phyloP scores from a whole-genome alignment of 495 filamentous ascomycete species.

The Amorphotheca resinae region DNA sequence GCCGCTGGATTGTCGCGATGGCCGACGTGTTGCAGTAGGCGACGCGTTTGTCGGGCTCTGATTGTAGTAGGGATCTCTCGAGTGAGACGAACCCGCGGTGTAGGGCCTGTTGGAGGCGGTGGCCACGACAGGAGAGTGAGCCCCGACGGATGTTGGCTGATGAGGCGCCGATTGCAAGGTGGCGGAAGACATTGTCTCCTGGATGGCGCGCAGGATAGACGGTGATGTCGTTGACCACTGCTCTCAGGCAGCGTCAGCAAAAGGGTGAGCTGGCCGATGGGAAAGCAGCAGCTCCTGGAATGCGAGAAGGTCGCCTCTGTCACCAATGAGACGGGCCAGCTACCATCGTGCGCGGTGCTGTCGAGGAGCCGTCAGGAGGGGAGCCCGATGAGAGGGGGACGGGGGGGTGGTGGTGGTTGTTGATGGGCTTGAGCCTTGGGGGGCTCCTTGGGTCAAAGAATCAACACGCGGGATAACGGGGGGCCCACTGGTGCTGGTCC shows the following conservation, averaged over 20 bases:
- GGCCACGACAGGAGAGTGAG: slow-evolving; percentile 32
- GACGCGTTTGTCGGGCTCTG: slow-evolving; percentile 25
- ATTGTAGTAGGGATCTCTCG: slow-evolving; percentile 22
- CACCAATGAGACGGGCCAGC: slow-evolving; percentile 19
- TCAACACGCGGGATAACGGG: not conserved
- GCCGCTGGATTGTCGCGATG: slow-evolving; percentile 37
- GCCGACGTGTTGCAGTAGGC: slow-evolving; percentile 29
- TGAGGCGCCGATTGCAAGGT: slow-evolving; percentile 42
- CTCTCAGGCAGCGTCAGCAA: not conserved
- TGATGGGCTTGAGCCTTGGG: not conserved
- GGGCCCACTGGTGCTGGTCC: no score
- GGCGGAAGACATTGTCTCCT: slow-evolving; percentile 38
- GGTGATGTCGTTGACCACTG: slow-evolving; percentile 3
- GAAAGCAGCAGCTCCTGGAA: slow-evolving; percentile 16
- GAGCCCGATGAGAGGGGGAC: not conserved
- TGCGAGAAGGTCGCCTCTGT: slow-evolving; percentile 18
- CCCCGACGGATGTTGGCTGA: slow-evolving; percentile 34
- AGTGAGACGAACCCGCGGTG: slow-evolving; percentile 25
- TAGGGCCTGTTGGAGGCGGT: slow-evolving; percentile 35
- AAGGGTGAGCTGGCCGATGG: no score
- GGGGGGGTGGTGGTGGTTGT: not conserved
- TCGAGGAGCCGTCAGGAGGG: no score
- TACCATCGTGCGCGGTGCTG: slow-evolving; percentile 19
- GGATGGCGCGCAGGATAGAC: slow-evolving; percentile 9
- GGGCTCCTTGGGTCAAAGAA: not conserved